Evolutionary conservation across 768 basidiomycete genomes (phyloP), one percentile per base, ranked within the genome.

Genomic region (Termitomyces eurrhizus): DNA sequence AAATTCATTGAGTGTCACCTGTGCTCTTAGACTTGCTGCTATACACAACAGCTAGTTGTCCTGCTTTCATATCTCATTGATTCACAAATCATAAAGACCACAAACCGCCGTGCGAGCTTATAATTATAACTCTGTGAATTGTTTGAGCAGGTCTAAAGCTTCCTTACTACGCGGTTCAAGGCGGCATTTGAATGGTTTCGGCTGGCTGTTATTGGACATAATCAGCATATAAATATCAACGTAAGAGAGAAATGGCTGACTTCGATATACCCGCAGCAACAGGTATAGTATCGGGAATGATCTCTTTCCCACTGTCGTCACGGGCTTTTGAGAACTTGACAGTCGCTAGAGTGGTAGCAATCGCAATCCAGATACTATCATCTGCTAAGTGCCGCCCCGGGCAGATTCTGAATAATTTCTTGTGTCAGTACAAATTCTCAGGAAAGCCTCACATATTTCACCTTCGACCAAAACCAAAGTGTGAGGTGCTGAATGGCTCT

Each of bases 381-480:
- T 80, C 77, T 6, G 78, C 80, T 41, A 82, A 63, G 48, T 76
- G 57, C 32, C 70, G 65, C 6, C 79, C 81, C 18, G 77, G 73
- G 53, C 77, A 78, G 11, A 70, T 53, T 49, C 66, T 67, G 37
- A 32, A 32, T 24, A 29, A 21, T 26, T 3, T 7, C n/a, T 44
- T 6, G n/a, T 21, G 32, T 42, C 9, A 59, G 13, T 36, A n/a
- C 12, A n/a, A 18, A 50, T 26, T 36, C 4, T 32, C 26, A 33
- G 32, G 24, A 49, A 42, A 29, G 8, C 13, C 14, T 39, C 39
- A 39, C 41, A 18, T 7, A 12, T 21, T 46, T 42, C 26, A 64
- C 65, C 65, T 58, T 53, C 65, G 57, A 36, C 62, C 63, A 51
- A 66, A 66, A 13, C 65, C 65, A 39, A 62, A 66, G 33, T 61